phyloP scores from a whole-genome alignment of 148 eudicot species.

The Cornus suecica region DNA sequence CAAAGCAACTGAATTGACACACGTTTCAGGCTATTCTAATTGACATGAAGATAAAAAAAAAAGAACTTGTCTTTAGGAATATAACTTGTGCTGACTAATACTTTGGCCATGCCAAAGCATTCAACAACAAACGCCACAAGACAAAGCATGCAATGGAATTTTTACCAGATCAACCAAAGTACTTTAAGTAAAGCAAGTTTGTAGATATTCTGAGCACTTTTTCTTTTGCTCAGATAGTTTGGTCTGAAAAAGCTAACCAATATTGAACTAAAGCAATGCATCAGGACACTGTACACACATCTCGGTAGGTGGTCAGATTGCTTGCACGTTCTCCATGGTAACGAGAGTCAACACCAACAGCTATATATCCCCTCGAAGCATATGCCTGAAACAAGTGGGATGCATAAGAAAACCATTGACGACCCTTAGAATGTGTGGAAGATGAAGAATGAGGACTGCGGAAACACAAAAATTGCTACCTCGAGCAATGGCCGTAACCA shows the following conservation, averaged over 20 bases:
- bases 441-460: neutral
- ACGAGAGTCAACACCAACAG: constrained; percentile 94
- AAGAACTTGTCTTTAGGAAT: neutral
- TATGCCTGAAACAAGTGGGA: constrained; percentile 58
- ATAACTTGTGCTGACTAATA: neutral
- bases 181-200: neutral
- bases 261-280: neutral
- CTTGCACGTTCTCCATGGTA: constrained; percentile 97
- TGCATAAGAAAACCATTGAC: neutral
- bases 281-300: constrained; percentile 39
- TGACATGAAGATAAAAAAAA: no score
- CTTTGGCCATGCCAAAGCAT: no score
- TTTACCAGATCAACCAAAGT: neutral
- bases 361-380: constrained; percentile 91
- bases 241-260: neutral
- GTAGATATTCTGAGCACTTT: neutral
- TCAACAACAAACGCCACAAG: neutral
- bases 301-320: constrained; percentile 68
- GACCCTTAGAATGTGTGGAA: neutral
- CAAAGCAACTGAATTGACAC: neutral
- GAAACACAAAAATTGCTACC: constrained; percentile 35
- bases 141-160: neutral
- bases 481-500: constrained; percentile 92
- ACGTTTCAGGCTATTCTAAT: no score
- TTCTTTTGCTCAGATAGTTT: neutral